Base-by-base conservation (phyloP, 331 rosid genomes). In the Pyrus hybrid region DNA sequence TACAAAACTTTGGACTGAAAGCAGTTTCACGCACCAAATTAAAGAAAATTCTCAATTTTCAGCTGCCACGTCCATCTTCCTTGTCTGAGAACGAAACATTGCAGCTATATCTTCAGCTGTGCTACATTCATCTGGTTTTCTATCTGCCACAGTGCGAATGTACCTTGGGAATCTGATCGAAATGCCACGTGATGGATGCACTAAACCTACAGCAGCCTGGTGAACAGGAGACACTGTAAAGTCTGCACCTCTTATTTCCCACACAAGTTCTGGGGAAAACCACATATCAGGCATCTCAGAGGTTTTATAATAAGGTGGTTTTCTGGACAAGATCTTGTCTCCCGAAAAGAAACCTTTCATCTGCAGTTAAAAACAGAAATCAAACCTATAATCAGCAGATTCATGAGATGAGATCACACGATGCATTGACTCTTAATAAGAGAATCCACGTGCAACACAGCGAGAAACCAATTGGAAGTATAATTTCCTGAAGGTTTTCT, bases 231-330 rank as follows among this genome's bases (percentile, higher is more conserved):
- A 91, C 57, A 91, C 79, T n/a, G 98, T 91, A 53, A 91, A 90
- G 78, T 91, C 97, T 41, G 98, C 97, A 61, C 98, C 96, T 86
- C 87, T 86, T 80, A 91, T 88, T 83, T 89, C 93, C 98, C 94
- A 93, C 72, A 93, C 97, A 63, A 91, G 84, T 72, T 85, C 82
- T 0, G 96, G 85, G 11, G 75, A 69, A 79, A 93, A 93, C 97
- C 97, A 93, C 82, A 80, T 71, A 84, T 88, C 96, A 7, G 97
- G 93, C 28, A 68, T 80, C 85, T 93, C 97, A 17, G 86, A 89
- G 32, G 98, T 93, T 67, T 73, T 88, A 77, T 93, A 93, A 73
- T 93, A 91, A 25, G 90, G 88, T 41, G 97, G 96, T 83, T 85
- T 91, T 80, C 81, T 90, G 63, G 87, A 72, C 79, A 93, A 73